Conservation (phyloP, 2,329 filamentous ascomycete species). For the Myriosclerotinia duriaeana region DNA sequence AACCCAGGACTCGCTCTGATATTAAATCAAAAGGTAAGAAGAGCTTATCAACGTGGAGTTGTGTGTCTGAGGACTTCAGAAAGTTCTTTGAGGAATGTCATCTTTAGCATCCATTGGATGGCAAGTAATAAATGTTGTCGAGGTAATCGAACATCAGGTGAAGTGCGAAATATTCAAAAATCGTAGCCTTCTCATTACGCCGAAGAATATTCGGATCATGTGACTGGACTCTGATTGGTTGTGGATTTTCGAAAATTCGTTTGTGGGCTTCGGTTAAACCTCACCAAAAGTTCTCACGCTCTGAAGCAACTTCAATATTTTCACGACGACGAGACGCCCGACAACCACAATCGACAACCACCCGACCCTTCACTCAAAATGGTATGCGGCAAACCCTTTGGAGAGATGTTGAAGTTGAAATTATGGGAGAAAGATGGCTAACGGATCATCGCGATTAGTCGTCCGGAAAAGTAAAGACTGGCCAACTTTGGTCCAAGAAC, state of each 20-base stretch:
- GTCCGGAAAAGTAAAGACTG: slow-evolving; percentile 81
- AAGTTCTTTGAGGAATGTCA: background rate
- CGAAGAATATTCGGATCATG: background rate
- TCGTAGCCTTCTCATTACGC: background rate
- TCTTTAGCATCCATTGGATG: no score
- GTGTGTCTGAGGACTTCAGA: background rate
- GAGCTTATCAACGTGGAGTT: background rate
- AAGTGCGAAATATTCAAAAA: background rate
- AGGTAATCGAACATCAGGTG: background rate
- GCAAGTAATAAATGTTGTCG: background rate
- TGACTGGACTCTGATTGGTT: background rate
- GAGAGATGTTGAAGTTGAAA: background rate
- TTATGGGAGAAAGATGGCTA: slow-evolving; percentile 26
- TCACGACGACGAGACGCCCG: slow-evolving; percentile 25
- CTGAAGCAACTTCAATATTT: slow-evolving; percentile 23
- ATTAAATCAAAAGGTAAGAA: background rate
- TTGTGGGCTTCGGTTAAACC: slow-evolving; percentile 24
- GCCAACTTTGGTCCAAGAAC: slow-evolving; percentile 97
- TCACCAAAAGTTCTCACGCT: slow-evolving; percentile 23
- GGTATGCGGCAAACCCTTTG: slow-evolving; percentile 18
- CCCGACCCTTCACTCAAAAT: slow-evolving; percentile 24
- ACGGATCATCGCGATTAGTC: slow-evolving; percentile 49
- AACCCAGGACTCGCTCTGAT: background rate
- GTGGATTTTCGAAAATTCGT: slow-evolving; percentile 20
- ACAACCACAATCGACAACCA: slow-evolving; percentile 26